phyloP scores from a whole-genome alignment of 306 rosid genomes.

The Cicer arietinum region DNA sequence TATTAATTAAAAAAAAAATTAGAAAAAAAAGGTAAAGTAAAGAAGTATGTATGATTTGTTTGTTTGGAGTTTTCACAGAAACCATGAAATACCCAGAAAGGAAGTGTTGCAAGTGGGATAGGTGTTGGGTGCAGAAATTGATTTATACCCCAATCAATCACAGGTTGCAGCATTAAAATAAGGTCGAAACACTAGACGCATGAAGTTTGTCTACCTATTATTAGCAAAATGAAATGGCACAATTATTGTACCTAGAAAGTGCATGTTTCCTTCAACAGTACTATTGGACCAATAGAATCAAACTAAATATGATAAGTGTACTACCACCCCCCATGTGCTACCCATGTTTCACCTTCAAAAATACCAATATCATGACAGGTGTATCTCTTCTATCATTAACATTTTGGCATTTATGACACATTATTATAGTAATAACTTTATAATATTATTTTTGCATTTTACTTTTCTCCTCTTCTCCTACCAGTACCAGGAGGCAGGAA shows the following conservation, averaged over 20 bases:
- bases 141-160: constrained; percentile 44
- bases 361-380: constrained; percentile 41
- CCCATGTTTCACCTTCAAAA: constrained; percentile 40
- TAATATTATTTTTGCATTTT: no score
- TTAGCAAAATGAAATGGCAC: constrained; percentile 43
- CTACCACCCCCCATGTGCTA: constrained; percentile 47
- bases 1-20: background rate
- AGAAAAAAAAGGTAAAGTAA: background rate
- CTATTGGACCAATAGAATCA: constrained; percentile 50
- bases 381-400: constrained; percentile 33
- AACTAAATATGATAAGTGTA: constrained; percentile 18
- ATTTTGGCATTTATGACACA: constrained; percentile 39
- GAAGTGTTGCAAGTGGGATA: constrained; percentile 44
- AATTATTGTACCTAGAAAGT: constrained; percentile 51
- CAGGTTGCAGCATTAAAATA: constrained; percentile 5
- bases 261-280: constrained; percentile 49
- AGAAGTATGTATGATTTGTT: background rate
- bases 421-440: background rate
- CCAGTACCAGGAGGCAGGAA: no score
- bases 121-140: constrained; percentile 44
- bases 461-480: no score
- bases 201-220: constrained; percentile 42
- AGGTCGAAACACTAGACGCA: constrained; percentile 42
- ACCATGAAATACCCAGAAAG: constrained; percentile 43
- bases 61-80: constrained; percentile 36